Conservation (phyloP, 768 basidiomycete species). For the Pluteus cervinus region DNA sequence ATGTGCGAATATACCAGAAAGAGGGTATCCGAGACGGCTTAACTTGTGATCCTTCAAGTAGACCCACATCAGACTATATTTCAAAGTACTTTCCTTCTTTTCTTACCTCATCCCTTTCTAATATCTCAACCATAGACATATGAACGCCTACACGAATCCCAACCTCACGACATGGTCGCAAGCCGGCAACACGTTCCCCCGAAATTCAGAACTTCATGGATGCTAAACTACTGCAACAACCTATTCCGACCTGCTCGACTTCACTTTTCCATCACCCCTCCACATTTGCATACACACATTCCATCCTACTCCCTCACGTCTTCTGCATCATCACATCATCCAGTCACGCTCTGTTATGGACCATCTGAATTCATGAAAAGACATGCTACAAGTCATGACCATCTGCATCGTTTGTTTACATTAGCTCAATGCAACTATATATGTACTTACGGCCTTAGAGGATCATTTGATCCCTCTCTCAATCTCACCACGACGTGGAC, state of each 20-base stretch:
- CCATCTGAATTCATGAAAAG: too few relatives aligned
- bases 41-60: conserved; percentile 72
- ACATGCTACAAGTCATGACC: too few relatives aligned
- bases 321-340: too few relatives aligned
- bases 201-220: conserved; percentile 47
- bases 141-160: conserved; percentile 62
- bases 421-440: too few relatives aligned
- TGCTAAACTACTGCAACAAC: conserved; percentile 21
- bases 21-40: conserved; percentile 60
- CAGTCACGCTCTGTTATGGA: too few relatives aligned
- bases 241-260: background rate
- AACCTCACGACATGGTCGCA: conserved; percentile 84
- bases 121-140: conserved; percentile 25
- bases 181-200: conserved; percentile 71
- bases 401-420: too few relatives aligned
- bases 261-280: too few relatives aligned
- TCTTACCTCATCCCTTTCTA: background rate
- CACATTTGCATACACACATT: too few relatives aligned
- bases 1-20: conserved; percentile 84
- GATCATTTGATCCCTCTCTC: too few relatives aligned
- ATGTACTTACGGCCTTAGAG: too few relatives aligned
- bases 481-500: too few relatives aligned
- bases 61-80: conserved; percentile 82
- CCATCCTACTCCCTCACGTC: too few relatives aligned
- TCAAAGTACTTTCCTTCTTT: conserved; percentile 35